Conservation (phyloP, 2,329 filamentous ascomycete genomes). For the Conoideocrella luteorostrata region DNA sequence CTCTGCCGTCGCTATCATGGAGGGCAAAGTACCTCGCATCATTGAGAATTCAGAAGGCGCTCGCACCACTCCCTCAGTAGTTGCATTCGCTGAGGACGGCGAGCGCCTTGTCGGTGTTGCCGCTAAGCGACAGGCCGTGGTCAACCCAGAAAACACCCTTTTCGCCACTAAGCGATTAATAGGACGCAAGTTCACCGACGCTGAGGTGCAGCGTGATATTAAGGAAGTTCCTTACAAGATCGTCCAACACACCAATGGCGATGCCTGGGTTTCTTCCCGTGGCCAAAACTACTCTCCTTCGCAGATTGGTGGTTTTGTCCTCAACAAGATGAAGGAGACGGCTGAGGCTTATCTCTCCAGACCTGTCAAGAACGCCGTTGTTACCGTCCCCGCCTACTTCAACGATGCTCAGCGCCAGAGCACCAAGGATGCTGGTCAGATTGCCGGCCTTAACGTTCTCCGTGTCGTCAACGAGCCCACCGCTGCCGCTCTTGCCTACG, state of each 20-base stretch:
- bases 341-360: constrained; percentile 89
- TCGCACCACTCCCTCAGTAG: constrained; percentile 63
- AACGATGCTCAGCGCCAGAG: constrained; percentile 97
- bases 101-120: constrained; percentile 96
- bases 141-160: constrained; percentile 97
- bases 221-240: constrained; percentile 99
- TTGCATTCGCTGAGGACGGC: constrained; percentile 90
- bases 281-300: constrained; percentile 95
- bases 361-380: constrained; percentile 89
- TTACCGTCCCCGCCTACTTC: constrained; percentile 97
- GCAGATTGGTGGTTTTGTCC: constrained; percentile 94
- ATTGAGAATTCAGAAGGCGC: constrained; percentile 95
- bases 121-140: constrained; percentile 95
- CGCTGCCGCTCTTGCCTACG: constrained; percentile 90
- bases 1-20: constrained; percentile 95
- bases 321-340: constrained; percentile 99
- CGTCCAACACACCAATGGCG: constrained; percentile 91
- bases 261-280: constrained; percentile 91
- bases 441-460: constrained; percentile 90
- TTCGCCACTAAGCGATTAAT: constrained; percentile 99
- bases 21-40: constrained; percentile 90
- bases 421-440: constrained; percentile 96
- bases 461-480: constrained; percentile 98
- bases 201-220: constrained; percentile 92
- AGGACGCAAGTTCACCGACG: constrained; percentile 91